These are phyloP conservation scores for Lagenidium giganteum DNA, from an alignment of 352 stramenopile genomes.

Conservation along the genomic window DNA sequence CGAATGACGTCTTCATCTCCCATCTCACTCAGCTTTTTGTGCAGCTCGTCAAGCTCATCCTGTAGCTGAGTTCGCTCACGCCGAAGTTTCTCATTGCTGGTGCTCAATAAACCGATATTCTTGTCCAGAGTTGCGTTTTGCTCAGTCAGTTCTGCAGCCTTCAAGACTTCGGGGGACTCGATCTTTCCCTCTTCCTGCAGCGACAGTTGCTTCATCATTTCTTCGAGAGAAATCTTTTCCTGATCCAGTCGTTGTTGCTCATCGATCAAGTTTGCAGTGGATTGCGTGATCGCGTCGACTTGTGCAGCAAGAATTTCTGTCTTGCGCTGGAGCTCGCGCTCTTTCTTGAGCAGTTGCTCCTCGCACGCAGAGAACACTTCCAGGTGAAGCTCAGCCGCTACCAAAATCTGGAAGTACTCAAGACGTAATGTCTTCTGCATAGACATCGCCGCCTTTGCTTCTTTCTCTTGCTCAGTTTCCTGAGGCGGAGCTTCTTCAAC, in stretches of 20 bases:
- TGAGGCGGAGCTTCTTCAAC: slow-evolving; percentile 51
- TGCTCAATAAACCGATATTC: slow-evolving; percentile 65
- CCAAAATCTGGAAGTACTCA: slow-evolving; percentile 74
- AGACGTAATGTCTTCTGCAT: slow-evolving; percentile 63
- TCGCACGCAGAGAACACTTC: slow-evolving; percentile 69
- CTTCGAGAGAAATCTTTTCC: slow-evolving; percentile 43
- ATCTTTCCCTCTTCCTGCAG: slow-evolving; percentile 48
- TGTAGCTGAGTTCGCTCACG: slow-evolving; percentile 42
- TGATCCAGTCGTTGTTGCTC: slow-evolving; percentile 51
- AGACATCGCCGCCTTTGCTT: slow-evolving; percentile 44
- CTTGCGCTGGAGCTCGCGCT: slow-evolving; percentile 51
- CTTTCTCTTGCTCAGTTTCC: slow-evolving; percentile 69
- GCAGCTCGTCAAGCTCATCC: slow-evolving; percentile 43
- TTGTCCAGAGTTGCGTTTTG: slow-evolving; percentile 56
- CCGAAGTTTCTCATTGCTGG: slow-evolving; percentile 65
- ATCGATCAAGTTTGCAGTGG: slow-evolving; percentile 40
- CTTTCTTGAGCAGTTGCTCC: slow-evolving; percentile 37
- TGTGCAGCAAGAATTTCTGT: slow-evolving; percentile 42
- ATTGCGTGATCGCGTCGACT: slow-evolving; percentile 38
- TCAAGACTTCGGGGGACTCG: slow-evolving; percentile 58
- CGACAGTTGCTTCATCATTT: slow-evolving; percentile 58
- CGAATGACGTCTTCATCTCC: slow-evolving; percentile 64
- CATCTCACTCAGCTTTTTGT: slow-evolving; percentile 63
- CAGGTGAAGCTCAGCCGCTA: slow-evolving; percentile 70
- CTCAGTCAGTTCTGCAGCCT: slow-evolving; percentile 44